These are phyloP conservation scores for Chaetomium globosum DNA, from an alignment of 2,329 filamentous ascomycete genomes.

Conservation along the genomic window DNA sequence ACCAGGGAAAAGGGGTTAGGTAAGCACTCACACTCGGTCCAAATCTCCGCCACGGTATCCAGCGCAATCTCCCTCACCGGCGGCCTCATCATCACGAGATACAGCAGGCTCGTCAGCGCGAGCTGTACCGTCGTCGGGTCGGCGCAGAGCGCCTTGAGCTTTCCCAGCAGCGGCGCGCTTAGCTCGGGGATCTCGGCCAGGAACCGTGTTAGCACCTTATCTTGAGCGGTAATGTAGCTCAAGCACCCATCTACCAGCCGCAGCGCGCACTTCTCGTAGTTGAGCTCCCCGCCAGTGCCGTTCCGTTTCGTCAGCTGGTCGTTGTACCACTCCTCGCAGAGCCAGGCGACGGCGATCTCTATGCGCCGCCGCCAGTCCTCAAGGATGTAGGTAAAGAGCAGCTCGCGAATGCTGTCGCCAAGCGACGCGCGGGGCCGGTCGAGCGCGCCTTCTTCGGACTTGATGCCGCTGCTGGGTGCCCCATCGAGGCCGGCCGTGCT, in stretches of 20 bases:
- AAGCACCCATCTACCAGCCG: constrained; percentile 86
- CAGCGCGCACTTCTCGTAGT: constrained; percentile 79
- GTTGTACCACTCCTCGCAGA: constrained; percentile 98
- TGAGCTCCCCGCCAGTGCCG: constrained; percentile 53
- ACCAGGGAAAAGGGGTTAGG: not conserved
- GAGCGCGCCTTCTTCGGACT: constrained; percentile 55
- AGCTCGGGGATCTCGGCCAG: constrained; percentile 87
- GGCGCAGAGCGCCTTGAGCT: constrained; percentile 68
- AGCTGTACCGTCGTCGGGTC: constrained; percentile 67
- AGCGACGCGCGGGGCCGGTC: constrained; percentile 50
- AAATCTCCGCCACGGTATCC: constrained; percentile 67
- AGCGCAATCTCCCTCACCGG: constrained; percentile 65
- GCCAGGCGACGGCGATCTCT: constrained; percentile 87
- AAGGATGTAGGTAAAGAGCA: constrained; percentile 81
- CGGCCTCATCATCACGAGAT: constrained; percentile 68
- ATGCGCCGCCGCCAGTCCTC: constrained; percentile 90
- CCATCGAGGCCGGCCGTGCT: constrained; percentile 71
- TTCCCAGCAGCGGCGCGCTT: constrained; percentile 68
- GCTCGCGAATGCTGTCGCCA: constrained; percentile 73
- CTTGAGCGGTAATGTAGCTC: constrained; percentile 86
- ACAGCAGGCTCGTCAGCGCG: constrained; percentile 66
- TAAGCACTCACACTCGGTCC: constrained; percentile 62
- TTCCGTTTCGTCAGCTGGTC: constrained; percentile 60
- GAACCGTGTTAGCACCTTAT: constrained; percentile 88
- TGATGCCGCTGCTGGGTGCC: constrained; percentile 45